Evolutionary conservation across 2,329 filamentous ascomycete species (phyloP), one percentile per base, ranked within the genome.

Genomic region (Metarhizium rileyi): DNA sequence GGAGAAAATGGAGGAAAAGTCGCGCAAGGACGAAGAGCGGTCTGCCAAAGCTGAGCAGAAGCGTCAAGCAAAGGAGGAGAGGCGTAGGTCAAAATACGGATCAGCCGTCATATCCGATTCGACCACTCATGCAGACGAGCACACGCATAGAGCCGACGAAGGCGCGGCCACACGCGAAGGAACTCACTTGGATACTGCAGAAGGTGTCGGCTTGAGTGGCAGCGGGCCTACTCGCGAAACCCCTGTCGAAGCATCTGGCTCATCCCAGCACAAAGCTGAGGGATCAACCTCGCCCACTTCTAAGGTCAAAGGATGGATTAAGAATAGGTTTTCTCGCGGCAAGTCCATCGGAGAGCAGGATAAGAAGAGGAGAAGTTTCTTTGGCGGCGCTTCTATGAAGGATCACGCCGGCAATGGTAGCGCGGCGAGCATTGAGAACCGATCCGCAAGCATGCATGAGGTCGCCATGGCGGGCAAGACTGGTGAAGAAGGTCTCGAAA

Each of bases 301-400:
- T 46, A 72, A 70, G 52, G 71, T 78, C 41, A 78, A 72, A 55
- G 70, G 68, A 36, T 81, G 78, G 78, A 67, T 81, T 48, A 80
- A 75, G 60, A 74, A 72, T 23, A 74, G 71, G 5, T 75, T 81
- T 52, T 71, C 69, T 0, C 66, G 67, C 5, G 63, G 69, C 8
- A 73, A 70, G 50, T 68, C 70, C 2, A 49, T 68, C 0, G 62
- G 66, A 7, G 68, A 70, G 10, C 62, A 69, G 1, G 59, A 58
- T 16, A 60, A 66, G 4, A 66, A 67, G 57, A 58, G 59, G 44
- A 65, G 62, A 49, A 63, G 68, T 23, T 79, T 80, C 53, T 59
- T 79, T 14, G 77, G 77, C 14, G 76, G 77, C 5, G 72, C 70
- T 0, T 68, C 72, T 10, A 63, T 77, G 5, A 70, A 68, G 1